Percentiles rank a stretch among this genome's conserved stretches.
Evolutionary conservation across 169 alveolate species (phyloP).

Genomic region (Plasmodium vivax): DNA sequence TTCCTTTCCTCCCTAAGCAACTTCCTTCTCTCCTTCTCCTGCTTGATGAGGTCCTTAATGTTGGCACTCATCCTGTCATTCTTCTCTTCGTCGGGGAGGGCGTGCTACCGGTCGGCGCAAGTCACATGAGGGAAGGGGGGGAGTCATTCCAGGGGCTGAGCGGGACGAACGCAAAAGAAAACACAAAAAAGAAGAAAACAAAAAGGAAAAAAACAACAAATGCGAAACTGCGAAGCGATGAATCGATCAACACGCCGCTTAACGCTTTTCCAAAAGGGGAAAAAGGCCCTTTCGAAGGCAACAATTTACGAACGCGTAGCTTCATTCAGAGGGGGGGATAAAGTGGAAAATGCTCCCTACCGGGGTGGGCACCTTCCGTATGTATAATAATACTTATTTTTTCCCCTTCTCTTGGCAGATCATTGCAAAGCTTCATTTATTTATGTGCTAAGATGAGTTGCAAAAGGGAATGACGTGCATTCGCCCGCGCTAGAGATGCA

Average conservation of each 20-base stretch:
- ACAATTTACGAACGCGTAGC: not conserved
- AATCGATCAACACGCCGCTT: not conserved
- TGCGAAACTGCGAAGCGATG: not conserved
- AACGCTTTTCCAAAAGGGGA: not conserved
- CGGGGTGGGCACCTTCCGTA: not conserved
- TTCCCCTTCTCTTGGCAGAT: not conserved
- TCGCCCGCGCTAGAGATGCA: not conserved
- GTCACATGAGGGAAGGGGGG: not conserved
- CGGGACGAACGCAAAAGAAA: not conserved
- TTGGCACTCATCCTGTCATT: constrained; percentile 9
- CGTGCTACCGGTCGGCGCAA: not conserved
- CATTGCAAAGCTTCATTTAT: not conserved
- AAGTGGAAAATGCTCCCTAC: not conserved
- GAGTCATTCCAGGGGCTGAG: not conserved
- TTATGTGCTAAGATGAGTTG: not conserved
- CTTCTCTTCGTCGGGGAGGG: not conserved
- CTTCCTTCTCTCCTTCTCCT: constrained; percentile 57
- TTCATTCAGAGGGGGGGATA: not conserved
- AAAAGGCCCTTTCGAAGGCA: not conserved
- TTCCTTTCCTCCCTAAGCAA: constrained; percentile 43
- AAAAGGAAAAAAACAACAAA: not conserved
- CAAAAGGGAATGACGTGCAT: not conserved
- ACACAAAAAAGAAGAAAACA: not conserved
- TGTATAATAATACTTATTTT: not conserved
- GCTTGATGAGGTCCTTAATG: constrained; percentile 48